Evolutionary conservation across 2,329 filamentous ascomycete species (phyloP), one percentile per base, ranked within the genome.

Genomic region (Pseudocercospora fuligena): DNA sequence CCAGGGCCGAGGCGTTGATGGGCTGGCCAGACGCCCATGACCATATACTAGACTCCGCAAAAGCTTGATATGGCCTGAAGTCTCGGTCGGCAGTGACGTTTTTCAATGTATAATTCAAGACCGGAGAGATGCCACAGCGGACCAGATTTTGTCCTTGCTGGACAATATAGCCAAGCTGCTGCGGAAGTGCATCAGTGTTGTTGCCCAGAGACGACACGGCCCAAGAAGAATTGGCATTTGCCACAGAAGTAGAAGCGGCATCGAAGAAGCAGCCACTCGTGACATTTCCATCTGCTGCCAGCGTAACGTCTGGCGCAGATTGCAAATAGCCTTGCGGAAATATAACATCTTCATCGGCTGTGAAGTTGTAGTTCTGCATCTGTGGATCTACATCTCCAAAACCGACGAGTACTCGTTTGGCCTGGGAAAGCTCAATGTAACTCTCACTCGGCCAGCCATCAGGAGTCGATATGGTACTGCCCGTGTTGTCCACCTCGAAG

Each of bases 361-460:
- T 76, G n/a, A 85, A 80, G 69, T 89, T 82, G 73, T 90, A 90
- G 2, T 71, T 75, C 9, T 73, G 69, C 80, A 90, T 85, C 63
- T 89, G 85, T 1, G 85, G 77, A 73, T 89, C 88, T 5, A 90
- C 75, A 0, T 74, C 79, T 1, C 88, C 88, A 73, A 86, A 88
- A 43, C 83, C 82, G 8, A 86, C 75, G 1, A 90, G 72, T 1
- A 90, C 70, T 33, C 88, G 81, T 69, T 83, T 83, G n/a, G 81
- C 80, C 56, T 82, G 78, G 3, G 53, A 60, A 53, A 89, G 82
- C 69, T 88, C 86, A 36, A 89, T 76, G 70, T 83, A 88, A 21
- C 83, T 81, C 70, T 87, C 84, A n/a, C 83, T 85, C 0, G 89
- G 89, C 89, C 89, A 91, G 11, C 89, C 89, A 76, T 88, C 82